Base-by-base conservation (phyloP, 176 grass and related monocot species). In the Pontederia paniculata region DNA sequence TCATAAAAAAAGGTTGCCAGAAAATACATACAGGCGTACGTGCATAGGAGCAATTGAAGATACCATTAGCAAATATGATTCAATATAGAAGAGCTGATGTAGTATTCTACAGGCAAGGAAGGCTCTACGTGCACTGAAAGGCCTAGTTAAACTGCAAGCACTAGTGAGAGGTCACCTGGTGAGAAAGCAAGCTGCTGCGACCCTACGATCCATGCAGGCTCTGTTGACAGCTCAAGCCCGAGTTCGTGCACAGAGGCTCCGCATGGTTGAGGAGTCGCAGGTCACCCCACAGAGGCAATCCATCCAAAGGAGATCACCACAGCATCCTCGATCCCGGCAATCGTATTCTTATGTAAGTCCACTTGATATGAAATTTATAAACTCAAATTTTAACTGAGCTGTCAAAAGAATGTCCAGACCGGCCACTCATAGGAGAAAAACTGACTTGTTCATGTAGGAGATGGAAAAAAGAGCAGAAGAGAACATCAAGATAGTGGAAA, bases 401-500 rank as follows among this genome's bases (percentile, higher is more conserved):
- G 12, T 12, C 5, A 55, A 23, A 18, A 18, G 22, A 23, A 21
- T 17, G 17, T 44, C 8, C 21, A 44, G 19, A 37, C 45, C 12
- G 14, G 1, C 14, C 55, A 17, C 10, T 23, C 5, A 37, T 57
- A 57, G 17, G 9, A 2, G 37, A 37, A 42, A 59, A 42, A 17
- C 42, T 17, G 17, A 14, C 61, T 16, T 31, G 21, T 37, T 37
- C 17, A 14, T 48, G 14, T 31, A 95, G 89, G 89, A 89, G 49
- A 86, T 85, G 89, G 81, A 89, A 51, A 52, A 52, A 62, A 71
- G 50, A 44, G 65, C 77, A 52, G 85, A 95, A 54, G 81, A 89
- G 20, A 76, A 81, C 53, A 63, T 70, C 45, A 95, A 86, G 62
- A 89, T 85, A 69, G 85, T 95, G 1, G 89, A 95, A 80, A 55